These are phyloP conservation scores for Geum urbanum DNA, from an alignment of 306 rosid species.

Conservation along the genomic window DNA sequence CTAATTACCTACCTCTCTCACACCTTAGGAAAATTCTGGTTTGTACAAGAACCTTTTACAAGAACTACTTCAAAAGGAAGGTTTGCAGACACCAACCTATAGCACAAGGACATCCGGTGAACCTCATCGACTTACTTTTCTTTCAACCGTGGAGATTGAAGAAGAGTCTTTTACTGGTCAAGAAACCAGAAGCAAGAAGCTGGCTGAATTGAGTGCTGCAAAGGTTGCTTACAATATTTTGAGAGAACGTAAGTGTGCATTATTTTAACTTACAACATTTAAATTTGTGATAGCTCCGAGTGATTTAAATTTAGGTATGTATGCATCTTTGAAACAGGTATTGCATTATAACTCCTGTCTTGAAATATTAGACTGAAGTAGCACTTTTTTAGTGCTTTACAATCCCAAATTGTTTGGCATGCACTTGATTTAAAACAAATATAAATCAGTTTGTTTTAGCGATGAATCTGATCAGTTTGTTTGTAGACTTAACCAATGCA, in stretches of 20 bases:
- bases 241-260: conserved; percentile 46
- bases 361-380: background rate
- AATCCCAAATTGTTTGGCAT: too few species aligned
- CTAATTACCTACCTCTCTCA: background rate
- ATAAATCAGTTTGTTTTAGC: too few species aligned
- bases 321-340: background rate
- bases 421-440: too few species aligned
- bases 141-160: conserved; percentile 59
- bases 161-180: conserved; percentile 55
- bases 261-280: background rate
- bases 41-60: conserved; percentile 82
- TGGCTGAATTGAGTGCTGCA: conserved; percentile 78
- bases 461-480: background rate
- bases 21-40: conserved; percentile 40
- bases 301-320: background rate
- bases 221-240: conserved; percentile 60
- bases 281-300: background rate
- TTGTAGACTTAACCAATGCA: background rate
- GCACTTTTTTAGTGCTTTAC: too few species aligned
- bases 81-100: conserved; percentile 48
- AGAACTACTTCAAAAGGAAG: conserved; percentile 64
- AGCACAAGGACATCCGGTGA: conserved; percentile 46
- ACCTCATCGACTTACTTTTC: conserved; percentile 53
- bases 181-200: conserved; percentile 62
- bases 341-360: background rate